These are phyloP conservation scores for Papilionanthe hybrid DNA, from an alignment of 116 monocot species.

Conservation along the genomic window DNA sequence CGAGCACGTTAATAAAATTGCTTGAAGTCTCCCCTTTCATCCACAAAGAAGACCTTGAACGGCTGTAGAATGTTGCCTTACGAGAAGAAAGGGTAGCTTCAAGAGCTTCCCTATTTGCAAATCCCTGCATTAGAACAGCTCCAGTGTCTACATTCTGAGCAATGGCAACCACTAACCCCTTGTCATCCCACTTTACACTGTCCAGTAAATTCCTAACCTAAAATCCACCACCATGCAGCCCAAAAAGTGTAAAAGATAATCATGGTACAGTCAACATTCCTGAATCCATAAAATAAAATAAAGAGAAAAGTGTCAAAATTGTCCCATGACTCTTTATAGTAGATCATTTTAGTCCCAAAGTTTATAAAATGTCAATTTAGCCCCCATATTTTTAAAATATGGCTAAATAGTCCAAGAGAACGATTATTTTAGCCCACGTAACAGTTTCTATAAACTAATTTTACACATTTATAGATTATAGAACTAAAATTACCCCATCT, in stretches of 20 bases:
- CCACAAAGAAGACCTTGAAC: slow-evolving; percentile 83
- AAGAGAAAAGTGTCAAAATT: too few species aligned
- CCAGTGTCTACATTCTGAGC: slow-evolving; percentile 92
- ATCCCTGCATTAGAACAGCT: slow-evolving; percentile 94
- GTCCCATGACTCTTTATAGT: too few species aligned
- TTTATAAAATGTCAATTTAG: too few species aligned
- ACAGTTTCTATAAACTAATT: too few species aligned
- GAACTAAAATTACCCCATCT: too few species aligned
- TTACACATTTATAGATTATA: too few species aligned
- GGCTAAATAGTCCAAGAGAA: too few species aligned
- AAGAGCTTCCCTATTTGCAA: slow-evolving; percentile 80
- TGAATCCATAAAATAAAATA: neutral
- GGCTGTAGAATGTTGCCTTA: slow-evolving; percentile 88
- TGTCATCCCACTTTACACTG: slow-evolving; percentile 80
- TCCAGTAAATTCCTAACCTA: slow-evolving; percentile 53
- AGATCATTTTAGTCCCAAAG: too few species aligned
- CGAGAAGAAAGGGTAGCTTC: slow-evolving; percentile 57
- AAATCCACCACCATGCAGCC: neutral
- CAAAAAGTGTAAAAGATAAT: neutral
- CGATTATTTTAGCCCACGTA: too few species aligned
- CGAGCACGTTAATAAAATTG: slow-evolving; percentile 89
- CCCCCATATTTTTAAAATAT: too few species aligned
- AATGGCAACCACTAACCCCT: slow-evolving; percentile 85
- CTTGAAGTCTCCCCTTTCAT: slow-evolving; percentile 91
- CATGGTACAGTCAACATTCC: neutral